A percentile compares a stretch with the other conserved stretches of the same genome.
Evolutionary conservation across 2,329 filamentous ascomycete species (phyloP).

Genomic region (Penicillium aurantiogriseum): DNA sequence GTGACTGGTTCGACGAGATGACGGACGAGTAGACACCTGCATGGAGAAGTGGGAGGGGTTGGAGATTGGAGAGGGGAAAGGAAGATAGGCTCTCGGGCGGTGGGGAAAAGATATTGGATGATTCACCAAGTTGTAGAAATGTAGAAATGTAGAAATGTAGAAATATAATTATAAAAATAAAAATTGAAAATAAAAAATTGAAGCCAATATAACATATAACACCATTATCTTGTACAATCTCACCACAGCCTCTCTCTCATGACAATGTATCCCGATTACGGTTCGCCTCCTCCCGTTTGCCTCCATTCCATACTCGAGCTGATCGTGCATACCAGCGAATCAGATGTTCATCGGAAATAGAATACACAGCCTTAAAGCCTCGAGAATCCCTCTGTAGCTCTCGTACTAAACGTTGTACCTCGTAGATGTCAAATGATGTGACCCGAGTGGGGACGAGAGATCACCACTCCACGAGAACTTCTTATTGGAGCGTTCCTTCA

Average conservation of each 20-base stretch:
- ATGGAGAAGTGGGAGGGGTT: slow-evolving; percentile 20
- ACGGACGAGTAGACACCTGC: slow-evolving; percentile 25
- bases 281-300: slow-evolving; percentile 21
- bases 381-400: background rate
- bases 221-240: slow-evolving; percentile 1
- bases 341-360: background rate
- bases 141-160: background rate
- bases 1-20: slow-evolving; percentile 27
- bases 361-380: background rate
- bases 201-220: background rate
- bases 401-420: background rate
- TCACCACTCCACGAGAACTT: slow-evolving; percentile 17
- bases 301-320: slow-evolving; percentile 16
- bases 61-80: slow-evolving; percentile 18
- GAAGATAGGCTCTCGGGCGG: slow-evolving; percentile 20
- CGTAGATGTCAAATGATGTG: slow-evolving; percentile 25
- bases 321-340: slow-evolving; percentile 6
- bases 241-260: background rate
- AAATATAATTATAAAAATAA: background rate
- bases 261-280: slow-evolving; percentile 19
- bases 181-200: background rate
- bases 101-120: background rate
- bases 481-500: slow-evolving; percentile 34
- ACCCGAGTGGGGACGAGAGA: slow-evolving; percentile 18
- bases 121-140: background rate